Base-by-base conservation (phyloP, 768 basidiomycete genomes). In the Hydnomerulius pinastri region DNA sequence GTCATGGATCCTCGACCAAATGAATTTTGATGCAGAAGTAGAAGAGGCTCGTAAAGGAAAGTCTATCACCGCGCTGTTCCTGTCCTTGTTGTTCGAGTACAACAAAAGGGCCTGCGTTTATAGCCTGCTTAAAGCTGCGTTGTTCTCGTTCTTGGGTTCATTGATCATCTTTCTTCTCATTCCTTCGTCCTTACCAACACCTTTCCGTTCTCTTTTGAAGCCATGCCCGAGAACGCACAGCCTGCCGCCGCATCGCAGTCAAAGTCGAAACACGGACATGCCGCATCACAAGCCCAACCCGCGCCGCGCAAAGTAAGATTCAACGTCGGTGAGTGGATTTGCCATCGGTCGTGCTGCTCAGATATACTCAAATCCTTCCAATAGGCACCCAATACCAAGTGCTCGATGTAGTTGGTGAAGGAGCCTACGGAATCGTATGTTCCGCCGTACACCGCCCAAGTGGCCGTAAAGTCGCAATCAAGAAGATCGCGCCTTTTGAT, bases 401-500 rank as follows among this genome's bases (percentile, higher is more conserved):
- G 23, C 80, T 90, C 56, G 87, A 90, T 74, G 86, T 90, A 63
- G 88, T 94, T 49, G 90, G 90, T 42, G 90, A 92, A 66, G 90
- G 93, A 21, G 93, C 93, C 44, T 95, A 96, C 64, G 96, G 96
- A 43, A 90, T 96, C 63, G 95, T 98, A 53, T 93, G 90, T 70
- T 95, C 94, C 20, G 95, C 95, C 4, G 74, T 94, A 3, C 94
- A 98, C 66, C 69, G 83, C 54, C 86, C 92, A 2, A 90, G 89
- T 45, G 85, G 86, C 45, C 87, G 91, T 51, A 92, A 92, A 69
- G 96, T 98, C 53, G 95, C 95, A 47, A 94, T 97, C 77, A 97
- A 97, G 79, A 91, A 91, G 74, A 93, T 97, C 71, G 85, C 89
- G 0, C 93, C 93, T 5, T 97, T 96, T 59, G 94, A 96, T 67